Base-by-base conservation (phyloP, 345 rosid species). In the Hevea brasiliensis region DNA sequence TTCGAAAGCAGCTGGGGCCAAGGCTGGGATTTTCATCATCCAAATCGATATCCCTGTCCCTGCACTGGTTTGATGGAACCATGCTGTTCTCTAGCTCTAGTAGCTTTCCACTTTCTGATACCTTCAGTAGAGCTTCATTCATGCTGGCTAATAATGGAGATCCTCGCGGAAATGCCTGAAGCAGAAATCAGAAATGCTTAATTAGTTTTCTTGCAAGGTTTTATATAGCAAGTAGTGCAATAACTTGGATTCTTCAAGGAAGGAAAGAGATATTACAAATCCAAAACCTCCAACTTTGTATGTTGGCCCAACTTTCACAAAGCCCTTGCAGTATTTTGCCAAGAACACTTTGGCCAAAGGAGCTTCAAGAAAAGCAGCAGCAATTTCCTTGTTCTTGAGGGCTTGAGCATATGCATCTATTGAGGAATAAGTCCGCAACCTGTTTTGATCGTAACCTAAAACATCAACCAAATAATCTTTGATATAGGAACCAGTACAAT, bases 91-190 rank as follows among this genome's bases (percentile, higher is more conserved):
- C 82, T 8, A 78, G 18, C 14, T 72, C 50, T 72, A 27, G 41
- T 11, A 78, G 78, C 61, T 65, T 65, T 6, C 85, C 85, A 8
- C 32, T 69, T 65, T 82, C 85, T 13, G 70, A n/a, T 21, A 78
- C 75, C 41, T 61, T 64, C 45, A 78, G 29, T 8, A 82, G 69
- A 8, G 85, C 77, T 61, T 75, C 72, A 4, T 48, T 75, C 41
- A 82, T 65, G 11, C 37, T 64, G 3, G 72, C 72, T 12, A 75
- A 54, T 40, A 75, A 12, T 45, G 80, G 71, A 53, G 82, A 82
- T 44, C 82, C 79, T 29, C 54, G 69, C 0, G 66, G 27, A 72
- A 75, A 72, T 14, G 72, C 79, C 79, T 77, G 74, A 20, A 32
- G 4, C 7, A 8, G 24, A 60, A 40, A 55, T 29, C 24, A 65